phyloP scores from a whole-genome alignment of 108 stramenopile species.

The Nitzschia inconspicua region DNA sequence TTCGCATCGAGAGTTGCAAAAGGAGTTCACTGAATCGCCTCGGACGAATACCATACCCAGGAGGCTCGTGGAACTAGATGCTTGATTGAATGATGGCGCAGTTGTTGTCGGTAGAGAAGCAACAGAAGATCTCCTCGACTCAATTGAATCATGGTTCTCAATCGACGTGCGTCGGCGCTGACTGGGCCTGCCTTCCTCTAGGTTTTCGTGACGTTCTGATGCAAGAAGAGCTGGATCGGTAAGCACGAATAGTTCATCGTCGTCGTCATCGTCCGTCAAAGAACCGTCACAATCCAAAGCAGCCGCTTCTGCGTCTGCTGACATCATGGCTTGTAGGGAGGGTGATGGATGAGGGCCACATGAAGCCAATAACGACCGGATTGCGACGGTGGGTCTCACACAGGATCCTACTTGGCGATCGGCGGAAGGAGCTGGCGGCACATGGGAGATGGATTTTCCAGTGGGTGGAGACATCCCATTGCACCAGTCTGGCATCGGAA shows the following conservation, averaged over 20 bases:
- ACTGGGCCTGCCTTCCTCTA: constrained; percentile 14
- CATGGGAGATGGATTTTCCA: too few relatives aligned
- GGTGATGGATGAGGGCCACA: too few relatives aligned
- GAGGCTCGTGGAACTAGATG: constrained; percentile 5
- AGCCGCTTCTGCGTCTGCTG: constrained; percentile 2
- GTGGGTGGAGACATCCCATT: too few relatives aligned
- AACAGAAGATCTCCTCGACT: too few relatives aligned
- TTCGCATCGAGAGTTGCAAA: too few relatives aligned
- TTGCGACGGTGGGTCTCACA: too few relatives aligned
- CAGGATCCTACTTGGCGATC: too few relatives aligned
- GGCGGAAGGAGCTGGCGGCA: too few relatives aligned
- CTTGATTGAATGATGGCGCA: too few relatives aligned
- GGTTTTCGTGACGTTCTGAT: constrained; percentile 5
- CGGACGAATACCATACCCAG: constrained; percentile 6
- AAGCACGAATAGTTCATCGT: constrained; percentile 21
- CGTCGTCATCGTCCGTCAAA: constrained; percentile 22
- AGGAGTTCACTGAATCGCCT: constrained; percentile 5
- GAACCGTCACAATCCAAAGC: constrained; percentile 17
- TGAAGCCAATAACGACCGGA: too few relatives aligned
- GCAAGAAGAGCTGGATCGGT: constrained; percentile 14
- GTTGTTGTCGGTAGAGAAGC: too few relatives aligned
- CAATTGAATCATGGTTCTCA: not conserved
- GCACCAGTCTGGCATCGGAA: constrained; percentile 9
- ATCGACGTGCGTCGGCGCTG: constrained; percentile 14
- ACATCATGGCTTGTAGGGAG: not conserved